Evolutionary conservation across 1,284 basidiomycete genomes (phyloP).

Genomic region (Peniophora sp.): DNA sequence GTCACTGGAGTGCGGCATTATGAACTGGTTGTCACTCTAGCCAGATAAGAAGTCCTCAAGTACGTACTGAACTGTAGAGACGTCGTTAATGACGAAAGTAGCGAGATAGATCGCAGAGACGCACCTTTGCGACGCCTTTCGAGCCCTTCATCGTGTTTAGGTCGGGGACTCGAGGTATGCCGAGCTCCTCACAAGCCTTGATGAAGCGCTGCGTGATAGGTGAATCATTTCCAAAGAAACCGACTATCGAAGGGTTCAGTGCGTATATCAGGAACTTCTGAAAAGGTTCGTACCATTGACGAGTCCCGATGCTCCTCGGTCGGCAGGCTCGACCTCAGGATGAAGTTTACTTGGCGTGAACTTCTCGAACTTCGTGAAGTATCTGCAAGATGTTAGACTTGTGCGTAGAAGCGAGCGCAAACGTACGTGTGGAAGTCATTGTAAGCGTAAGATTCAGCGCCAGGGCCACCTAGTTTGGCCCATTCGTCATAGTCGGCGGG

Average conservation of each 20-base stretch:
- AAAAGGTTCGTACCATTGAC: slow-evolving; percentile 26
- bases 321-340: slow-evolving; percentile 35
- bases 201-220: slow-evolving; percentile 35
- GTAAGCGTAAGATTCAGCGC: slow-evolving; percentile 51
- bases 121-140: slow-evolving; percentile 43
- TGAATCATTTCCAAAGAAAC: slow-evolving; percentile 23
- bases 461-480: slow-evolving; percentile 47
- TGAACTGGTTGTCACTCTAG: too few species aligned
- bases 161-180: slow-evolving; percentile 41
- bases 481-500: slow-evolving; percentile 68
- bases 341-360: slow-evolving; percentile 39
- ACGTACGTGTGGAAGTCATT: slow-evolving; percentile 39
- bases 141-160: slow-evolving; percentile 44
- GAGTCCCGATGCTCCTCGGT: slow-evolving; percentile 41
- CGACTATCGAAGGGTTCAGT: slow-evolving; percentile 15
- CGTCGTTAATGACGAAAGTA: neutral
- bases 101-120: slow-evolving; percentile 14
- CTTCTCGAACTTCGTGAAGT: slow-evolving; percentile 54
- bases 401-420: neutral
- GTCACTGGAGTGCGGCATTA: slow-evolving; percentile 47
- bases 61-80: slow-evolving; percentile 15
- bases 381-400: slow-evolving; percentile 26
- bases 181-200: slow-evolving; percentile 34
- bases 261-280: neutral
- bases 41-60: too few species aligned